Evolutionary conservation across 2,329 filamentous ascomycete species (phyloP).

Genomic region (Monosporascus sp.): DNA sequence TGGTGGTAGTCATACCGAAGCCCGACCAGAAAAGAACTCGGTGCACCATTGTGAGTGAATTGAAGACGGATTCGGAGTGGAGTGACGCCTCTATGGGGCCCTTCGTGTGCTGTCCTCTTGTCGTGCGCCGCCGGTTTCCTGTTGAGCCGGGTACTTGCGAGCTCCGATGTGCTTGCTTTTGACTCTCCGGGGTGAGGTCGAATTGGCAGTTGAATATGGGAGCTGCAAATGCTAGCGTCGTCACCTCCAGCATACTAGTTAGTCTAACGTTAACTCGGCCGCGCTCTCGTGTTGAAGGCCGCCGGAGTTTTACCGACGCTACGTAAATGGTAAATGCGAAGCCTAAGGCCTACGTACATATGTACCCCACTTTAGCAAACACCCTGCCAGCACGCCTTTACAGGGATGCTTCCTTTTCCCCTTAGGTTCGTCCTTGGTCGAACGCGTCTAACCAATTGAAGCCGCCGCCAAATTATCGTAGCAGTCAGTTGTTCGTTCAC

Average conservation of each 20-base stretch:
- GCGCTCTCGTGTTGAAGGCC: no score
- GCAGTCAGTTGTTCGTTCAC: no score
- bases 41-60: constrained; percentile 47
- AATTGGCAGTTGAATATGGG: constrained; percentile 6
- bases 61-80: constrained; percentile 7
- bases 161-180: constrained; percentile 1
- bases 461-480: not conserved
- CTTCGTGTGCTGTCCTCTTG: constrained; percentile 2
- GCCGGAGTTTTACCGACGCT: no score
- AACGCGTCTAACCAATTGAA: not conserved
- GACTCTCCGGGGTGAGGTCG: not conserved
- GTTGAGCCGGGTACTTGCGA: constrained; percentile 1
- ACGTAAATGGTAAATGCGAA: no score
- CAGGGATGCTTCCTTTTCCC: not conserved
- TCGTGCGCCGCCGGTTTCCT: constrained; percentile 6
- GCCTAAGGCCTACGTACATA: no score
- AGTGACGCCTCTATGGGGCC: constrained; percentile 15
- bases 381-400: not conserved
- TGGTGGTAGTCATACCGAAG: constrained; percentile 65
- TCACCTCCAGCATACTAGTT: not conserved
- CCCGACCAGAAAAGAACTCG: constrained; percentile 77
- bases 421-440: not conserved
- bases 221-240: not conserved
- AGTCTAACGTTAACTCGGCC: no score
- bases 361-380: not conserved